Evolutionary conservation across 2,329 filamentous ascomycete species (phyloP).

Genomic region (Colletotrichum echinochloae): DNA sequence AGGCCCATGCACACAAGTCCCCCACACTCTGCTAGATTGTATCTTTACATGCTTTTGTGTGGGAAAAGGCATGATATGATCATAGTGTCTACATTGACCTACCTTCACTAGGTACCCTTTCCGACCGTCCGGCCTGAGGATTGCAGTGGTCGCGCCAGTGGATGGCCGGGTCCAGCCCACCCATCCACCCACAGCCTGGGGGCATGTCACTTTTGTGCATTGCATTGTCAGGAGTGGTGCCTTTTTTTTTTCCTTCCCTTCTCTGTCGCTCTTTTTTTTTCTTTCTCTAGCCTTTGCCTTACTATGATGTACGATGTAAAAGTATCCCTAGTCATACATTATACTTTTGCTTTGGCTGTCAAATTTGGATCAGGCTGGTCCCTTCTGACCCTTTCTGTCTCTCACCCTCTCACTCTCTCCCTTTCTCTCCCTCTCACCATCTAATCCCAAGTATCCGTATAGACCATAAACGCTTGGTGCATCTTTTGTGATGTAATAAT

Average conservation of each 20-base stretch:
- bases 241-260: background rate
- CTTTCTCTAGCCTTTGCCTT: background rate
- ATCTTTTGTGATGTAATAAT: conserved; percentile 29
- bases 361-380: background rate
- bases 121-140: conserved; percentile 7
- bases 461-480: background rate
- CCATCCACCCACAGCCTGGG: background rate
- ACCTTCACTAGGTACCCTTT: background rate
- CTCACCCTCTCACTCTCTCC: background rate
- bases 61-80: background rate
- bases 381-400: background rate
- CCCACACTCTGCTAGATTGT: background rate
- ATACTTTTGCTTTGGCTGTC: background rate
- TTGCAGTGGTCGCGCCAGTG: conserved; percentile 3
- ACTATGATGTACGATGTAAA: no score
- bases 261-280: background rate
- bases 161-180: conserved; percentile 13
- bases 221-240: conserved; percentile 8
- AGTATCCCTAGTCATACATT: no score
- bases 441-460: background rate
- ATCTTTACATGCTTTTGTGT: background rate
- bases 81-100: background rate
- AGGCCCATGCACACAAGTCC: background rate
- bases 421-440: no score
- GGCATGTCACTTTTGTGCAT: conserved; percentile 13